These are phyloP conservation scores for Leccinum fallax DNA, from an alignment of 1,284 basidiomycete species.

Conservation along the genomic window DNA sequence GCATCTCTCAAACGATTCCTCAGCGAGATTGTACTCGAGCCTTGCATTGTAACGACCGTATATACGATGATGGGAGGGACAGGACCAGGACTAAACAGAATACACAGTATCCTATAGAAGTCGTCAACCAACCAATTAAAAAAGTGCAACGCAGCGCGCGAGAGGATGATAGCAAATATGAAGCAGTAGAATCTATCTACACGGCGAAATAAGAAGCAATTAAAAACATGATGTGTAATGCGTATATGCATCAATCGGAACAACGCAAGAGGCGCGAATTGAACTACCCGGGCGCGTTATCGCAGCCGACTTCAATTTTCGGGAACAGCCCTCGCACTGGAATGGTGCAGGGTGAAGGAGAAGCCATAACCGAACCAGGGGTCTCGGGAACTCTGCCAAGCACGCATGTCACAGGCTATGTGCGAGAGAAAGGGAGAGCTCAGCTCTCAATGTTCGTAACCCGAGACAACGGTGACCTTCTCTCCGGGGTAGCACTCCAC, in stretches of 20 bases:
- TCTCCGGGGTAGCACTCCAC: slow-evolving; percentile 13
- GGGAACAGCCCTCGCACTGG: not conserved
- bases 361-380: not conserved
- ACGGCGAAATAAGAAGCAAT: slow-evolving; percentile 12
- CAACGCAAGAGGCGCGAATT: not conserved
- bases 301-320: not conserved
- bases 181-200: slow-evolving; percentile 33
- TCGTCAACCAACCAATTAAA: slow-evolving; percentile 6
- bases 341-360: not conserved
- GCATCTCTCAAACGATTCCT: not conserved
- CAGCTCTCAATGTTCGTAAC: slow-evolving; percentile 25
- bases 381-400: not conserved
- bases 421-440: slow-evolving; percentile 10
- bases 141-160: not conserved
- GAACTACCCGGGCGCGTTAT: not conserved
- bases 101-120: slow-evolving; percentile 33
- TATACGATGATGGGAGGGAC: not conserved
- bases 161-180: slow-evolving; percentile 7
- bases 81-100: slow-evolving; percentile 17
- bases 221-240: slow-evolving; percentile 10
- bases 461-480: slow-evolving; percentile 32
- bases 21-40: not conserved
- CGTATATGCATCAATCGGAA: not conserved
- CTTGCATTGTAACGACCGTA: not conserved
- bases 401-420: not conserved